A percentile compares a stretch with the other conserved stretches of the same genome.
phyloP scores from a whole-genome alignment of 23 red algal genomes.

The Chondrus crispus region DNA sequence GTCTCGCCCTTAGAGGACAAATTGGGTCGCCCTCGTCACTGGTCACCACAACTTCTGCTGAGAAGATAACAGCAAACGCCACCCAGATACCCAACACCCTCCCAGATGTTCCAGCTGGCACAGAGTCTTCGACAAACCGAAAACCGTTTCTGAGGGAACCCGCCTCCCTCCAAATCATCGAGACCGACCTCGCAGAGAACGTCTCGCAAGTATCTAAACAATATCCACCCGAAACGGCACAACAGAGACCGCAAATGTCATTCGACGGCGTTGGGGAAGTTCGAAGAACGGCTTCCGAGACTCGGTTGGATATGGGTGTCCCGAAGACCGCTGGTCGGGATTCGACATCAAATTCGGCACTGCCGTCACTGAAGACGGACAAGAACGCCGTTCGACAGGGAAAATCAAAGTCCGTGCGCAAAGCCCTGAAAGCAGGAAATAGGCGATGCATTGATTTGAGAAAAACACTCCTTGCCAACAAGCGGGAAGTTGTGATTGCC shows the following conservation, averaged over 20 bases:
- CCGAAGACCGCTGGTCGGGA: no score
- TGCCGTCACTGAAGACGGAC: no score
- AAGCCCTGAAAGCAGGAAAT: conserved; percentile 8
- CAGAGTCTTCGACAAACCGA: no score
- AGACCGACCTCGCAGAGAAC: neutral
- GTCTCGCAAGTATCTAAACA: neutral
- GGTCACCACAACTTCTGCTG: no score
- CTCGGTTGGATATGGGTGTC: neutral
- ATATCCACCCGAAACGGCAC: neutral
- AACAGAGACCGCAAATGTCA: neutral
- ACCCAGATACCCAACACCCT: no score
- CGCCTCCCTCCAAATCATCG: neutral
- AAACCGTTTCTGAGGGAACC: no score
- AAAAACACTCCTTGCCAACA: neutral
- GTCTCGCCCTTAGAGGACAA: no score
- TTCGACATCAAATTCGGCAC: no score
- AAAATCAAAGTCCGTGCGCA: neutral
- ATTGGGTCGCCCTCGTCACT: no score
- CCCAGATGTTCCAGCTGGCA: no score
- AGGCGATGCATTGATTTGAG: conserved; percentile 26
- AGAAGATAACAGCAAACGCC: no score
- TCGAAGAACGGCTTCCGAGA: neutral
- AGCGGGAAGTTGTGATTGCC: neutral
- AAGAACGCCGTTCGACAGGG: neutral
- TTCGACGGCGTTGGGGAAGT: no score